A percentile compares a stretch with the other conserved stretches of the same genome.
These are phyloP conservation scores for Neurospora sp. DNA, from an alignment of 495 filamentous ascomycete genomes.

Conservation along the genomic window DNA sequence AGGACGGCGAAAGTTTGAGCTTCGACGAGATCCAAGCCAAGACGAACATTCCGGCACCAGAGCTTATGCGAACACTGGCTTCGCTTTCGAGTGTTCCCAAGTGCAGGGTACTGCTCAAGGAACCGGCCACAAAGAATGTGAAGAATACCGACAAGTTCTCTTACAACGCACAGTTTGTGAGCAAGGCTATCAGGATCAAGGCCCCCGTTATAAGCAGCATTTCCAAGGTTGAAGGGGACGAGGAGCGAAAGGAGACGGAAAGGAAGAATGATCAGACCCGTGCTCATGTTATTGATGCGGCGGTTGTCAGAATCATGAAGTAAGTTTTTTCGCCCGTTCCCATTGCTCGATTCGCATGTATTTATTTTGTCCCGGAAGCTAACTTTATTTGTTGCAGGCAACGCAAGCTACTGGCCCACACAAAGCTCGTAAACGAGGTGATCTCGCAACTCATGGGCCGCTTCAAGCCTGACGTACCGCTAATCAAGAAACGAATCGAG, in stretches of 20 bases:
- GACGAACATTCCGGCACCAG: constrained; percentile 70
- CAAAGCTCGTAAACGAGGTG: constrained; percentile 74
- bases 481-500: constrained; percentile 94
- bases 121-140: constrained; percentile 73
- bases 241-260: constrained; percentile 80
- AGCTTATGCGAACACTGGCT: constrained; percentile 74
- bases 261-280: constrained; percentile 76
- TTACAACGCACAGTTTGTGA: constrained; percentile 77
- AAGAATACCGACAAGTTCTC: constrained; percentile 70
- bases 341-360: not conserved
- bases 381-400: constrained; percentile 52
- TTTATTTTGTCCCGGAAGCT: constrained; percentile 1
- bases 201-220: constrained; percentile 55
- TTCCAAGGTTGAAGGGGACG: constrained; percentile 76
- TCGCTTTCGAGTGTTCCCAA: constrained; percentile 80
- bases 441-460: constrained; percentile 65
- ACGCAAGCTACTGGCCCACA: constrained; percentile 75
- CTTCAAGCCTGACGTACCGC: constrained; percentile 80
- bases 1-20: constrained; percentile 51
- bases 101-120: constrained; percentile 70
- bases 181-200: constrained; percentile 77
- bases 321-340: constrained; percentile 33
- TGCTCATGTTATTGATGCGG: constrained; percentile 71
- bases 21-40: constrained; percentile 77
- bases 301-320: constrained; percentile 95